Conservation (phyloP, 208 protist genomes). For the Wallacemonas sp. region DNA sequence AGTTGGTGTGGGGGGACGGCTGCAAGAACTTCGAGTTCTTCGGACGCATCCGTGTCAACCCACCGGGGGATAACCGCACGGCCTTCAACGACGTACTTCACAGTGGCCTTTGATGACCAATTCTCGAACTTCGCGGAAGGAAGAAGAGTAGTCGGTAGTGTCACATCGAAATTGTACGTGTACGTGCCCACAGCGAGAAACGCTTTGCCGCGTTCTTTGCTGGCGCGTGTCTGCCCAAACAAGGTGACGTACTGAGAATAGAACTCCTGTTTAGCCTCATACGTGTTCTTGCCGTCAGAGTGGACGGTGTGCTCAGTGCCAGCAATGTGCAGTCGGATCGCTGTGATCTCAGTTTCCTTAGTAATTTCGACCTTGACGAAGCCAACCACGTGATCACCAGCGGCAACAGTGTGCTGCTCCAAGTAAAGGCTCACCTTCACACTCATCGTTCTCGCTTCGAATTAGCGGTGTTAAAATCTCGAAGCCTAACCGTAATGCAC, state of each 20-base stretch:
- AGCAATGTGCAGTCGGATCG: background rate
- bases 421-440: background rate
- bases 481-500: too few species aligned
- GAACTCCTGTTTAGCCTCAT: too few species aligned
- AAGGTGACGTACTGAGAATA: conserved; percentile 4
- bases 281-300: background rate
- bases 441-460: too few species aligned
- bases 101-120: background rate
- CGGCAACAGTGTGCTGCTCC: background rate
- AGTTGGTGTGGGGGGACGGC: background rate
- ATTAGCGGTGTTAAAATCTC: too few species aligned
- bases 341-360: background rate
- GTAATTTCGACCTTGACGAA: conserved; percentile 1
- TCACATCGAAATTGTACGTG: conserved; percentile 4
- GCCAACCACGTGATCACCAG: background rate
- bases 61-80: conserved; percentile 1
- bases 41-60: background rate
- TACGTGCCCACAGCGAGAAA: conserved; percentile 1
- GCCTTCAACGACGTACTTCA: background rate
- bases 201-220: background rate
- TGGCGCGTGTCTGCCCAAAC: background rate
- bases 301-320: background rate
- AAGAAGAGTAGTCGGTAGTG: background rate
- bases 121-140: background rate
- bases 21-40: background rate